Evolutionary conservation across 2,329 filamentous ascomycete genomes (phyloP).

Genomic region (Xylaria hypoxylon): DNA sequence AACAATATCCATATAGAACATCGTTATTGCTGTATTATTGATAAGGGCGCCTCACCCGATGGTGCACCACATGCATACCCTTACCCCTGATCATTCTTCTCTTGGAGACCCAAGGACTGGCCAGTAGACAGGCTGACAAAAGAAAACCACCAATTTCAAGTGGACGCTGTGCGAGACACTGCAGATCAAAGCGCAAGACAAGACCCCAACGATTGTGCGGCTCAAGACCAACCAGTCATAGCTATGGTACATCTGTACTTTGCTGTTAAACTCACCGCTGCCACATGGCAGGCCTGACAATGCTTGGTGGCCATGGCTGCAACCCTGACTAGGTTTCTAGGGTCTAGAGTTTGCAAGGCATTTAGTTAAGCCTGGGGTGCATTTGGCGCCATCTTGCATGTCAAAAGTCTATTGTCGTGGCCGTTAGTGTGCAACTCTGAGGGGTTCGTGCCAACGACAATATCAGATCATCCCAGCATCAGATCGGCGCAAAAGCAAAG

Average conservation of each 20-base stretch:
- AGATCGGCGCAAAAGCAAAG: conserved; percentile 26
- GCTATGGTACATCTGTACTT: conserved; percentile 8
- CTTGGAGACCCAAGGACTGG: not conserved
- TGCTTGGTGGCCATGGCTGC: conserved; percentile 18
- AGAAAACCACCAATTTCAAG: conserved; percentile 11
- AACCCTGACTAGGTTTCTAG: conserved; percentile 20
- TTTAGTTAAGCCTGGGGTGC: conserved; percentile 32
- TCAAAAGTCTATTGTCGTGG: conserved; percentile 23
- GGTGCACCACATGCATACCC: conserved; percentile 28
- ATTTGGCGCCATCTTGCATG: conserved; percentile 37
- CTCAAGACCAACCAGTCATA: conserved; percentile 29
- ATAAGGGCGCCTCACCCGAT: conserved; percentile 36
- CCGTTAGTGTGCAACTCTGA: conserved; percentile 26
- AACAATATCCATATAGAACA: conserved; percentile 12
- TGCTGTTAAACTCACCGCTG: conserved; percentile 17
- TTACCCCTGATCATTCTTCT: conserved; percentile 26
- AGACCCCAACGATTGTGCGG: conserved; percentile 22
- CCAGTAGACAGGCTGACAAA: not conserved
- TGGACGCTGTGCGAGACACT: conserved; percentile 21
- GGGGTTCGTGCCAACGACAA: conserved; percentile 17
- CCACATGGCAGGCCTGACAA: conserved; percentile 32
- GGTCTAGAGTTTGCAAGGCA: conserved; percentile 20
- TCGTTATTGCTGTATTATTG: conserved; percentile 21
- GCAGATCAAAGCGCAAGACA: conserved; percentile 17
- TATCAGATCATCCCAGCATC: conserved; percentile 34